Percentiles rank a stretch among this genome's conserved stretches.
These are phyloP conservation scores for Angomonas deanei DNA, from an alignment of 208 protist genomes.

Conservation along the genomic window DNA sequence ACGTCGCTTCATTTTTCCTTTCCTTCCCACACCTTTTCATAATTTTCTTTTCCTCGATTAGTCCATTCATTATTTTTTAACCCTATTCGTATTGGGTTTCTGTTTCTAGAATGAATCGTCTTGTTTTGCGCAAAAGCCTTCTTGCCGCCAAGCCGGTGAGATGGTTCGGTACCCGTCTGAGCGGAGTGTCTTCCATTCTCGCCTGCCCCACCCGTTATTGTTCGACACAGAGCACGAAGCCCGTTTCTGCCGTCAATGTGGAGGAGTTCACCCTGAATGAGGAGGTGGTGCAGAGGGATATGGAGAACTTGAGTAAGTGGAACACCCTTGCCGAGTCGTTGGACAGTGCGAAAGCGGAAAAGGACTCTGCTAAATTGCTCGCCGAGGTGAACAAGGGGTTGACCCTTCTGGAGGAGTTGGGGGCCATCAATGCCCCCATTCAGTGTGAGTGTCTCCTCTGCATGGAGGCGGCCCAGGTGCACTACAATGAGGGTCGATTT, in stretches of 20 bases:
- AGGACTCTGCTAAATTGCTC: slow-evolving; percentile 38
- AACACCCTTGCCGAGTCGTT: slow-evolving; percentile 64
- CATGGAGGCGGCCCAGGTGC: slow-evolving; percentile 82
- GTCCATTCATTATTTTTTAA: neutral
- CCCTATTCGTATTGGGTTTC: too few relatives aligned
- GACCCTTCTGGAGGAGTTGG: slow-evolving; percentile 60
- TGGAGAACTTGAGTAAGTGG: slow-evolving; percentile 61
- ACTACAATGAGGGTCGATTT: slow-evolving; percentile 63
- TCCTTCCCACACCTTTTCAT: neutral
- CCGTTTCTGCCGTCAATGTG: slow-evolving; percentile 53
- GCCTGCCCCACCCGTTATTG: neutral
- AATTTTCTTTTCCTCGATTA: neutral
- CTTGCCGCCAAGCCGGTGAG: neutral
- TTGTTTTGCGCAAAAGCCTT: neutral
- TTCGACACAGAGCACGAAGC: neutral
- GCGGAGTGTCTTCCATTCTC: neutral
- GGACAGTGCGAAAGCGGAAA: slow-evolving; percentile 28
- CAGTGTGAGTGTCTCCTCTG: slow-evolving; percentile 80
- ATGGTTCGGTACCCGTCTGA: neutral
- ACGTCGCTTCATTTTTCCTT: neutral
- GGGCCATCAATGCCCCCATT: slow-evolving; percentile 62
- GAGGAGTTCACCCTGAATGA: slow-evolving; percentile 84
- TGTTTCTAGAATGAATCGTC: neutral
- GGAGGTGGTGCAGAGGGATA: slow-evolving; percentile 70
- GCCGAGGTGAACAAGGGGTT: slow-evolving; percentile 44